A percentile compares a stretch with the other conserved stretches of the same genome.
Evolutionary conservation across 441 rosid genomes (phyloP).

Genomic region (Capsella rubella): DNA sequence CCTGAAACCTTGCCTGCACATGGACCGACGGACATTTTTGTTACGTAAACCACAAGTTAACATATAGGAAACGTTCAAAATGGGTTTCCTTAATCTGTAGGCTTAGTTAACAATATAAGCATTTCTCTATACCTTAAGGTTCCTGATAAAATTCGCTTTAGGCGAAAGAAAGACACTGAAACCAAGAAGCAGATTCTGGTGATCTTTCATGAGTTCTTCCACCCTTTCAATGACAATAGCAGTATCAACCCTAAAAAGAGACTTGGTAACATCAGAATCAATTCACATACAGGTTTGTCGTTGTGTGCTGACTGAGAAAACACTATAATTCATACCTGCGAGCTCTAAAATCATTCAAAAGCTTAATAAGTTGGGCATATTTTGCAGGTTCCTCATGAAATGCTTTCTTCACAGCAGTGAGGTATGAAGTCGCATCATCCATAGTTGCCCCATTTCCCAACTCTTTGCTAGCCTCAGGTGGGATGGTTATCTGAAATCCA

Average conservation of each 20-base stretch:
- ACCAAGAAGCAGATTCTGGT: constrained; percentile 73
- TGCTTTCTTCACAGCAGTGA: background rate
- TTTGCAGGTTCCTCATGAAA: background rate
- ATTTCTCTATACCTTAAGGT: background rate
- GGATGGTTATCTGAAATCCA: background rate
- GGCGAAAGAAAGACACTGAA: constrained; percentile 61
- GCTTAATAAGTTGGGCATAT: background rate
- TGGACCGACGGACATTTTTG: background rate
- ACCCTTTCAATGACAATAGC: constrained; percentile 76
- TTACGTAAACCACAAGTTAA: background rate
- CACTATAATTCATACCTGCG: background rate
- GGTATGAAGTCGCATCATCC: background rate
- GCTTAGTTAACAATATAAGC: background rate
- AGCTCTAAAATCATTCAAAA: too few relatives aligned
- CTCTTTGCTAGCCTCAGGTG: background rate
- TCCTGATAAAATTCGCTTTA: background rate
- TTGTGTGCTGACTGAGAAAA: background rate
- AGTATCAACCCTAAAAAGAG: constrained; percentile 63
- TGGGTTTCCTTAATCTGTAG: background rate
- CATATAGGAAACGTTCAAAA: background rate
- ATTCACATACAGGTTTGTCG: constrained; percentile 7
- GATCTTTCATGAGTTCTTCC: constrained; percentile 81
- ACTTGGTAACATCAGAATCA: constrained; percentile 30
- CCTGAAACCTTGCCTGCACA: background rate
- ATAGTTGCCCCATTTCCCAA: background rate